Evolutionary conservation across 2,329 filamentous ascomycete genomes (phyloP).

Genomic region (Fusarium haematococcum): DNA sequence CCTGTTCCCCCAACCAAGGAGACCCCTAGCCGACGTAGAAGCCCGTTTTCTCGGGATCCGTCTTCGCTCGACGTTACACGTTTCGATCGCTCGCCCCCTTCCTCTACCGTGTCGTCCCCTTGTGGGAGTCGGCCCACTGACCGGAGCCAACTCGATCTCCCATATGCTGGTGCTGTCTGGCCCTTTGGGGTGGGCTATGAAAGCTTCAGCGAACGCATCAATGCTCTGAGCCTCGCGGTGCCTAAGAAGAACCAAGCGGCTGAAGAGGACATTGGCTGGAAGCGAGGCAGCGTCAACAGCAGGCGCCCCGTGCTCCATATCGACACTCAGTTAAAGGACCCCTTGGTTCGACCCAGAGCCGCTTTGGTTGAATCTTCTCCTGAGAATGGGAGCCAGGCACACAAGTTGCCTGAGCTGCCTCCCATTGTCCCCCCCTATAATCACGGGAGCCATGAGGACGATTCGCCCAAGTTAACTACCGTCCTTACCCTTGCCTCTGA

Average conservation of each 20-base stretch:
- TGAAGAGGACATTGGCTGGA: not conserved
- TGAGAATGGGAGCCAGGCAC: not conserved
- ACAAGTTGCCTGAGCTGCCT: not conserved
- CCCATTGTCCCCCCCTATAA: not conserved
- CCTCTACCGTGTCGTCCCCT: too few species aligned
- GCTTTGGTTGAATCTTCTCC: not conserved
- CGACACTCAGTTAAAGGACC: not conserved
- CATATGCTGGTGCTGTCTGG: not conserved
- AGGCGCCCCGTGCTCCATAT: not conserved
- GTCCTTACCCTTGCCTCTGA: not conserved
- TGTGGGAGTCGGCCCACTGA: not conserved
- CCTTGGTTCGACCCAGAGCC: not conserved
- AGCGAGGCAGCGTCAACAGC: not conserved
- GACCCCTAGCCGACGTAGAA: not conserved
- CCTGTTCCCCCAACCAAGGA: not conserved
- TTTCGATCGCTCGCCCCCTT: not conserved
- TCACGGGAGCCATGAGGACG: not conserved
- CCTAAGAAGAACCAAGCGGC: not conserved
- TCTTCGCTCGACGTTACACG: not conserved
- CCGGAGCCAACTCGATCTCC: not conserved
- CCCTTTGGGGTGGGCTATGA: not conserved
- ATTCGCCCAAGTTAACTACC: too few species aligned
- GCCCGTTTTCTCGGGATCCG: not conserved
- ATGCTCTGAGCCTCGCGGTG: not conserved
- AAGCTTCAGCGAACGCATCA: not conserved